Conservation (phyloP, 768 basidiomycete genomes). For the Wakefieldia striispora region DNA sequence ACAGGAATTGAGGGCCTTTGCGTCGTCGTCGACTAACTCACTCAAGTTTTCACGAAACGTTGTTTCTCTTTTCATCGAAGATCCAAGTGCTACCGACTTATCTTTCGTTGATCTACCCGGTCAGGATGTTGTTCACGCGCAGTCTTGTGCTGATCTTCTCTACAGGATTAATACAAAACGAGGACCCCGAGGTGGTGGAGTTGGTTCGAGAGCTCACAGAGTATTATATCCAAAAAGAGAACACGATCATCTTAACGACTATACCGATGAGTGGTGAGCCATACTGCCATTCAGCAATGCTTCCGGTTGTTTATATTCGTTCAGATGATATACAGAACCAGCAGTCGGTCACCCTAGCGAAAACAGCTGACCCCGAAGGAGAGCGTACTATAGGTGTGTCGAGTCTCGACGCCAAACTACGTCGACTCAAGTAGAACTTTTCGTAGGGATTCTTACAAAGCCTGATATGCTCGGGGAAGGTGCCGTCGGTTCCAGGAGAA, state of each 20-base stretch:
- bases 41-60: slow-evolving; percentile 50
- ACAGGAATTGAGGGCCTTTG: slow-evolving; percentile 25
- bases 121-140: slow-evolving; percentile 13
- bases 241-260: slow-evolving; percentile 62
- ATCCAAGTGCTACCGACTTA: slow-evolving; percentile 46
- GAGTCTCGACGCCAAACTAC: neutral
- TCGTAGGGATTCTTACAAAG: slow-evolving; percentile 66
- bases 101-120: slow-evolving; percentile 58
- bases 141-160: slow-evolving; percentile 4
- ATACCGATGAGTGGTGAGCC: slow-evolving; percentile 61
- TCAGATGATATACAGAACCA: slow-evolving; percentile 71
- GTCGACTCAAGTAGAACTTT: neutral
- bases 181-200: slow-evolving; percentile 36
- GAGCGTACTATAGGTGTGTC: slow-evolving; percentile 59
- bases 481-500: slow-evolving; percentile 36
- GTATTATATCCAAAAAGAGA: slow-evolving; percentile 43
- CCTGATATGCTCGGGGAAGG: slow-evolving; percentile 54
- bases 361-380: slow-evolving; percentile 50
- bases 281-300: neutral
- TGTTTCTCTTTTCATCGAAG: slow-evolving; percentile 44
- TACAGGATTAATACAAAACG: slow-evolving; percentile 59
- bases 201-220: slow-evolving; percentile 50
- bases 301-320: neutral
- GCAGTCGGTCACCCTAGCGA: slow-evolving; percentile 52
- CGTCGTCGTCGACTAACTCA: slow-evolving; percentile 16